Evolutionary conservation across 1,284 basidiomycete species (phyloP).

Genomic region (Cystobasidiaceae sp.): DNA sequence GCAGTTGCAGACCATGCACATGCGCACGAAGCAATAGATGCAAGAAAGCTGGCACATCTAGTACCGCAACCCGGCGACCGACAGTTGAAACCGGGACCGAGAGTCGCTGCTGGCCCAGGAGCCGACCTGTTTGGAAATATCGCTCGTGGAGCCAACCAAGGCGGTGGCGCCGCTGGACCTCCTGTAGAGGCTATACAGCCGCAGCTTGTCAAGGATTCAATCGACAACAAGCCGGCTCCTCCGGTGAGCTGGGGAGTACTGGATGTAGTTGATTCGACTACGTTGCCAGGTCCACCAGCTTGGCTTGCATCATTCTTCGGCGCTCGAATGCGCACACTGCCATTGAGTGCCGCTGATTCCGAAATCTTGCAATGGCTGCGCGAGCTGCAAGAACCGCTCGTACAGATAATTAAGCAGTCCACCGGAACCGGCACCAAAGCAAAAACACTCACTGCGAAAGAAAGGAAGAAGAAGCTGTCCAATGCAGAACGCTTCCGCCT

Average conservation of each 20-base stretch:
- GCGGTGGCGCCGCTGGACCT: too few relatives aligned
- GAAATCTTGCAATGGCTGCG: constrained; percentile 16
- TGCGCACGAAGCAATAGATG: not conserved
- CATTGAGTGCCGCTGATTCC: constrained; percentile 1
- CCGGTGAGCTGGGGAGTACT: not conserved
- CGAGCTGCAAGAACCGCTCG: not conserved
- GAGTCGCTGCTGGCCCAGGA: too few relatives aligned
- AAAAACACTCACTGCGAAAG: not conserved
- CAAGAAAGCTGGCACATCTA: not conserved
- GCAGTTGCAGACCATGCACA: not conserved
- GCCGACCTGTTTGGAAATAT: too few relatives aligned
- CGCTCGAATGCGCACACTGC: not conserved
- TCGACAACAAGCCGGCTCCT: not conserved
- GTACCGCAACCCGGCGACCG: not conserved
- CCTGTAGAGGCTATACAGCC: not conserved
- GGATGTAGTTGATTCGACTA: not conserved
- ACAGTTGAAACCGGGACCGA: too few relatives aligned
- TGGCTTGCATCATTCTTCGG: constrained; percentile 3
- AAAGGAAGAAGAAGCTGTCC: constrained; percentile 11
- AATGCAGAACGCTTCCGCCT: constrained; percentile 27
- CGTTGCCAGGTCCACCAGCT: constrained; percentile 4
- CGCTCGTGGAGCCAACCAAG: too few relatives aligned
- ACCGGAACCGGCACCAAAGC: too few relatives aligned
- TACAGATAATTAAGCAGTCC: not conserved
- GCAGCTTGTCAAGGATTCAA: not conserved